Conservation (phyloP, 768 basidiomycete genomes). For the Lepiota brunneoincarnata region DNA sequence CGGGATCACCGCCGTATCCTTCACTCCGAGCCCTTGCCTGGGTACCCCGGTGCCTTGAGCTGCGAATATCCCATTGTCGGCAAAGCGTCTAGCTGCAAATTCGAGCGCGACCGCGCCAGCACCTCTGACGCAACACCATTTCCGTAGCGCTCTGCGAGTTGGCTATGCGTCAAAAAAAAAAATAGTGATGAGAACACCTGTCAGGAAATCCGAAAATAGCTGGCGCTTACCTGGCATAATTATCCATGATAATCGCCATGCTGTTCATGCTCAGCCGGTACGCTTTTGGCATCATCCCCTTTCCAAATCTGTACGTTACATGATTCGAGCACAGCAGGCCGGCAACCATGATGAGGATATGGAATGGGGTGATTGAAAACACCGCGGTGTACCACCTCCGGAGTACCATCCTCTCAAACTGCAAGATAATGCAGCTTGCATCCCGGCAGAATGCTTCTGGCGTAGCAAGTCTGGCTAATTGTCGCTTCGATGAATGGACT, state of each 20-base stretch:
- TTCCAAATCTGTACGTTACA: conserved; percentile 84
- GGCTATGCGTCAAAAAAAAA: conserved; percentile 1
- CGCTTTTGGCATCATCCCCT: conserved; percentile 85
- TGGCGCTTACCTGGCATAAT: conserved; percentile 64
- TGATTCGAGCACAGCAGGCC: conserved; percentile 77
- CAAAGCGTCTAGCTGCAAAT: conserved; percentile 7
- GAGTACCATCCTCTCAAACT: conserved; percentile 54
- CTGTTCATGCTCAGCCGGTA: conserved; percentile 71
- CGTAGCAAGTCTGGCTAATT: conserved; percentile 69
- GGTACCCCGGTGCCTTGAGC: background rate
- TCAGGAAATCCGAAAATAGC: background rate
- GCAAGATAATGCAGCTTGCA: conserved; percentile 67
- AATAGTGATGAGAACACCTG: background rate
- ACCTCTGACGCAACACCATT: conserved; percentile 14
- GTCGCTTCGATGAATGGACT: conserved; percentile 81
- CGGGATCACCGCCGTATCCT: too few species aligned
- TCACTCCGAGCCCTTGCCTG: background rate
- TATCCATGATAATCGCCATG: conserved; percentile 84
- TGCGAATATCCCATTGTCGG: conserved; percentile 7
- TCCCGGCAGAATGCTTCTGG: conserved; percentile 67
- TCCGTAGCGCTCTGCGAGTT: conserved; percentile 15
- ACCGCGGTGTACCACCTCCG: conserved; percentile 62
- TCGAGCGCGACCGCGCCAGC: conserved; percentile 9
- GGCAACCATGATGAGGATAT: conserved; percentile 59
- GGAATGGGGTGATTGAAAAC: conserved; percentile 68